phyloP scores from a whole-genome alignment of 495 filamentous ascomycete genomes.

The Hamigera avellanea region DNA sequence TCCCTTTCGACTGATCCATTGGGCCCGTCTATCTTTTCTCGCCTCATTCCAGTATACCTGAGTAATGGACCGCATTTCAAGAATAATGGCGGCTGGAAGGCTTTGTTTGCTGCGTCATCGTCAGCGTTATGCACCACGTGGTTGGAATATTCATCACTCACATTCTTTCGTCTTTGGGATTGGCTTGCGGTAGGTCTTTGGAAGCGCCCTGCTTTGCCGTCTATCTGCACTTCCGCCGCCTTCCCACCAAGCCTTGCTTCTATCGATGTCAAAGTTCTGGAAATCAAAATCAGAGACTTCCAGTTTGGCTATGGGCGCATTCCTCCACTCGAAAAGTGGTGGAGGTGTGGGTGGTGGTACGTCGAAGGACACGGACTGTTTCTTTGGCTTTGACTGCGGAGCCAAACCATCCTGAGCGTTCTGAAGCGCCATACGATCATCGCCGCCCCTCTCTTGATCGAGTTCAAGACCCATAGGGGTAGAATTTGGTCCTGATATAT shows the following conservation, averaged over 20 bases:
- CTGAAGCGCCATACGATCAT: conserved; percentile 2
- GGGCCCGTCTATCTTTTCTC: conserved; percentile 22
- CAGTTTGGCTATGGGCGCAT: conserved; percentile 23
- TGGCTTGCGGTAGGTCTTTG: conserved; percentile 27
- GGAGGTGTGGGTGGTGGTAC: conserved; percentile 37
- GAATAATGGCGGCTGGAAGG: conserved; percentile 72
- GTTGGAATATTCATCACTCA: conserved; percentile 9
- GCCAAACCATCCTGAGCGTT: conserved; percentile 11
- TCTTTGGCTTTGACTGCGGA: conserved; percentile 24
- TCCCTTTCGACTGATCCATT: conserved; percentile 45
- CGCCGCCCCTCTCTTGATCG: background rate
- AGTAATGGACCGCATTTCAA: conserved; percentile 84
- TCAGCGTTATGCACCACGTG: conserved; percentile 10
- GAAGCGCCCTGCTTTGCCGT: conserved; percentile 30
- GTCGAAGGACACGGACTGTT: conserved; percentile 35
- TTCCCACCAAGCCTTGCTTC: conserved; percentile 38
- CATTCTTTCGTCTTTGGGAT: conserved; percentile 21
- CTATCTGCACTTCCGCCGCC: conserved; percentile 21
- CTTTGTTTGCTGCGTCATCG: conserved; percentile 38
- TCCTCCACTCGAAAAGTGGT: conserved; percentile 33
- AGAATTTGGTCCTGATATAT: background rate
- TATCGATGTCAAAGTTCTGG: conserved; percentile 27
- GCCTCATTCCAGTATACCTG: conserved; percentile 70
- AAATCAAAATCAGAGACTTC: conserved; percentile 29
- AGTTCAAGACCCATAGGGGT: background rate